phyloP scores from a whole-genome alignment of 1,139 yeast species.

The Geotrichum restrictum region DNA sequence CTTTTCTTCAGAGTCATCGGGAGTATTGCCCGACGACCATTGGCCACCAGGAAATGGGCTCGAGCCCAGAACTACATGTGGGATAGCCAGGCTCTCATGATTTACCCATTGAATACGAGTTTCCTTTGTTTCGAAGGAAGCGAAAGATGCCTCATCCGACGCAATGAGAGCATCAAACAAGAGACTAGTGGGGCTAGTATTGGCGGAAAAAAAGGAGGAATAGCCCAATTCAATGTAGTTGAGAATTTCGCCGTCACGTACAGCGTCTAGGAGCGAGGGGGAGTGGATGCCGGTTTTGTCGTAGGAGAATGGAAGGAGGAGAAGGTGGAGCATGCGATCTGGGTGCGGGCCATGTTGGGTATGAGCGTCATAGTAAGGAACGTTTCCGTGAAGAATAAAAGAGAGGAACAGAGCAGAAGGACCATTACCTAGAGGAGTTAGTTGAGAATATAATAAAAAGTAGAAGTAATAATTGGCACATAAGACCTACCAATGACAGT shows the following conservation, averaged over 20 bases:
- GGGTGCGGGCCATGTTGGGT: slow-evolving; percentile 34
- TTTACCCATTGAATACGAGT: slow-evolving; percentile 32
- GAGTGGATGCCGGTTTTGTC: background rate
- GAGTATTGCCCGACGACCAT: slow-evolving; percentile 32
- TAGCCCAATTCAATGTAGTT: slow-evolving; percentile 26
- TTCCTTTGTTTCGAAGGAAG: slow-evolving; percentile 26
- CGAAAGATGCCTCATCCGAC: slow-evolving; percentile 33
- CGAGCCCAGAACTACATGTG: slow-evolving; percentile 33
- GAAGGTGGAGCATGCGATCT: slow-evolving; percentile 31
- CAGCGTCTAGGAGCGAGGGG: slow-evolving; percentile 29
- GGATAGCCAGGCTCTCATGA: slow-evolving; percentile 12
- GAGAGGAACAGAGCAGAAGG: slow-evolving; percentile 38
- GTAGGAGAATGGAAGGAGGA: slow-evolving; percentile 25
- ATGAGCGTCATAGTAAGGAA: slow-evolving; percentile 34
- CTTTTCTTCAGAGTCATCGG: slow-evolving; percentile 26
- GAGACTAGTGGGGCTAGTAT: slow-evolving; percentile 32
- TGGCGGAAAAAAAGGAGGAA: slow-evolving; percentile 31
- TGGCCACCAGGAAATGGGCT: slow-evolving; percentile 38
- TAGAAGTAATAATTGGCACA: background rate
- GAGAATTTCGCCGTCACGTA: slow-evolving; percentile 24
- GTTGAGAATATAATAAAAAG: background rate
- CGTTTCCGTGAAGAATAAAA: slow-evolving; percentile 35
- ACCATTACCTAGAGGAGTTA: slow-evolving; percentile 33
- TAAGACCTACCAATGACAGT: slow-evolving; percentile 2
- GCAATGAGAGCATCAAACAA: slow-evolving; percentile 35